A percentile compares a stretch with the other conserved stretches of the same genome.
Conservation (phyloP, 805 yeast genomes). For the Schwanniomyces polymorphus region DNA sequence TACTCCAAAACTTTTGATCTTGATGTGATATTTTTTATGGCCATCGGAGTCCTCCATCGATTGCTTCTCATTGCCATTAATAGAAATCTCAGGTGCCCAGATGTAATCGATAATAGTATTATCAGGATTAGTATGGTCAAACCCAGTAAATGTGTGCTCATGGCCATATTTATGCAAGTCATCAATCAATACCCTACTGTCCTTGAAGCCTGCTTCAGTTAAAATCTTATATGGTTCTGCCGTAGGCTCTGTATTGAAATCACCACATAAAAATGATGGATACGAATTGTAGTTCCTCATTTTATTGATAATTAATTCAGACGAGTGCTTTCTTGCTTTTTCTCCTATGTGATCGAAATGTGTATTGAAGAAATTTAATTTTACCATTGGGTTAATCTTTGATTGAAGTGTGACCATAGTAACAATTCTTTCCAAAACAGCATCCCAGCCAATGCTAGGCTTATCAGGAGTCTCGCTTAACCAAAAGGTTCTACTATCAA, state of each 20-base stretch:
- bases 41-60: constrained; percentile 1
- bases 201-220: constrained; percentile 34
- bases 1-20: constrained; percentile 38
- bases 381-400: constrained; percentile 25
- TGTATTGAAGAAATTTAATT: constrained; percentile 37
- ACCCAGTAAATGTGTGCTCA: constrained; percentile 50
- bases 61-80: constrained; percentile 3
- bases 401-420: constrained; percentile 31
- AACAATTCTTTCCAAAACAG: constrained; percentile 40
- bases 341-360: constrained; percentile 44
- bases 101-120: constrained; percentile 43
- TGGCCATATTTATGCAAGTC: constrained; percentile 39
- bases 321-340: constrained; percentile 33
- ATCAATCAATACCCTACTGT: constrained; percentile 32
- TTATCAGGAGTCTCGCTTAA: constrained; percentile 37
- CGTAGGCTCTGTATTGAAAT: constrained; percentile 41
- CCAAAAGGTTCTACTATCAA: constrained; percentile 37
- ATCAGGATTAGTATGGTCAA: constrained; percentile 28
- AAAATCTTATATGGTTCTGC: constrained; percentile 43
- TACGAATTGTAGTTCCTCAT: constrained; percentile 28
- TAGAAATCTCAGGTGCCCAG: constrained; percentile 37
- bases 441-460: constrained; percentile 46
- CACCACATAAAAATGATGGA: constrained; percentile 43
- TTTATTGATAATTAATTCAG: constrained; percentile 32
- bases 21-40: constrained; percentile 21